Evolutionary conservation across 352 stramenopile genomes (phyloP), one percentile per base, ranked within the genome.

Genomic region (Pythium chondricola): DNA sequence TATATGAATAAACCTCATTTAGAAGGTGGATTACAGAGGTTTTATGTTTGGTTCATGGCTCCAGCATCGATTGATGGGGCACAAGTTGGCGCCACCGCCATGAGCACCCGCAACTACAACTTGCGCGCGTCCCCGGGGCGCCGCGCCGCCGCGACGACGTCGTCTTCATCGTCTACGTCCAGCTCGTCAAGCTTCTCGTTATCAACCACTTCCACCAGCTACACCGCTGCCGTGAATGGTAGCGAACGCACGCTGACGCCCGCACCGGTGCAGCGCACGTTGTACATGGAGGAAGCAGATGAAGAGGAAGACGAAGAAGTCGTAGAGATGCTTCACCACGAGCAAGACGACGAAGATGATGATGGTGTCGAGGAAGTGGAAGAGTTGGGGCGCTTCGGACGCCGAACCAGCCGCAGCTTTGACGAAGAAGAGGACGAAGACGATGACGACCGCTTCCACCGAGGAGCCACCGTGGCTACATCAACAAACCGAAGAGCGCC

Each of bases 261-360:
- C 10, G 64, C 73, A 27, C 69, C 72, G 0, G 70, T 88, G 40
- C 77, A 84, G 37, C 68, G 74, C 25, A 84, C 71, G 46, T 61
- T 88, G n/a, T 56, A 67, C 36, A 62, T 81, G 56, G 61, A 61
- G 11, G 63, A 65, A 18, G 67, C 61, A 7, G 73, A 71, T 10
- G 37, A 78, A 10, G 69, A 74, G 3, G 58, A 74, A 0, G 68
- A 74, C 0, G 67, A 76, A 10, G 63, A 74, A n/a, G 53, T 71
- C 14, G 54, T 71, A 53, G 51, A 66, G 17, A 48, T 53, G 25
- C 27, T 61, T 2, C 53, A 71, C 26, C 71, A 60, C 2, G 54
- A 72, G 24, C 71, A 61, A 3, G 58, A 71, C 32, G 69, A 71
- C 26, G 52, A 74, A 5, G 58, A 74, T 6, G 42, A 58, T 3